Percentiles rank a stretch among this genome's conserved stretches.
Conservation (phyloP, 768 basidiomycete species). For the Termitomyces titanicus region DNA sequence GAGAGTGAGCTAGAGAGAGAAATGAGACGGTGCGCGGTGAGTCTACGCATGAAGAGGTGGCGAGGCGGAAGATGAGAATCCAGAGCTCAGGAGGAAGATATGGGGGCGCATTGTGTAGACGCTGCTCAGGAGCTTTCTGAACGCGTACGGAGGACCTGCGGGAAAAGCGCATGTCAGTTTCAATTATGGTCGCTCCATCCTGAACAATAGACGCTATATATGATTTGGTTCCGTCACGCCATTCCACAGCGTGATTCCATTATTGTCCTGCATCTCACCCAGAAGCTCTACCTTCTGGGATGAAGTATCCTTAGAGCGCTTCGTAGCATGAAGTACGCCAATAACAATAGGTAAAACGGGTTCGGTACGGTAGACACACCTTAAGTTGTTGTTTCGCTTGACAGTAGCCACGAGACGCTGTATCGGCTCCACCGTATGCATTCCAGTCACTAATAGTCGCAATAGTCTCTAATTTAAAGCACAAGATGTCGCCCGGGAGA, state of each 20-base stretch:
- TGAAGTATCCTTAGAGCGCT: not conserved
- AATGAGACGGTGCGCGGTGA: constrained; percentile 55
- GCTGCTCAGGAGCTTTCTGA: not conserved
- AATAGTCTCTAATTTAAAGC: not conserved
- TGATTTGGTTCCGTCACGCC: not conserved
- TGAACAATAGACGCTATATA: not conserved
- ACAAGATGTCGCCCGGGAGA: not conserved
- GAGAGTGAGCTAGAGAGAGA: constrained; percentile 40
- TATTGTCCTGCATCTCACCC: not conserved
- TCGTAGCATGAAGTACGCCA: not conserved
- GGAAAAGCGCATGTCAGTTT: not conserved
- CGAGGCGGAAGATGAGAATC: constrained; percentile 61
- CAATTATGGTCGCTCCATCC: not conserved
- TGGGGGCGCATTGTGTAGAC: constrained; percentile 20
- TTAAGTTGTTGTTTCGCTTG: not conserved
- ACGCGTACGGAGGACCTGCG: not conserved
- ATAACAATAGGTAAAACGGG: not conserved
- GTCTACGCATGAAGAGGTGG: constrained; percentile 40
- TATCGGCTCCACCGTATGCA: not conserved
- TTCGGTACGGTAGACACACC: not conserved
- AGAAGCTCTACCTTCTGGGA: not conserved
- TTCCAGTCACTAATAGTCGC: not conserved
- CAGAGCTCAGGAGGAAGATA: constrained; percentile 61
- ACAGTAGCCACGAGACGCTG: not conserved
- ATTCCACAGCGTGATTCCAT: not conserved